Percentiles rank a stretch among this genome's conserved stretches.
Evolutionary conservation across 1,284 basidiomycete genomes (phyloP).

Genomic region (Fistulina hepatica): DNA sequence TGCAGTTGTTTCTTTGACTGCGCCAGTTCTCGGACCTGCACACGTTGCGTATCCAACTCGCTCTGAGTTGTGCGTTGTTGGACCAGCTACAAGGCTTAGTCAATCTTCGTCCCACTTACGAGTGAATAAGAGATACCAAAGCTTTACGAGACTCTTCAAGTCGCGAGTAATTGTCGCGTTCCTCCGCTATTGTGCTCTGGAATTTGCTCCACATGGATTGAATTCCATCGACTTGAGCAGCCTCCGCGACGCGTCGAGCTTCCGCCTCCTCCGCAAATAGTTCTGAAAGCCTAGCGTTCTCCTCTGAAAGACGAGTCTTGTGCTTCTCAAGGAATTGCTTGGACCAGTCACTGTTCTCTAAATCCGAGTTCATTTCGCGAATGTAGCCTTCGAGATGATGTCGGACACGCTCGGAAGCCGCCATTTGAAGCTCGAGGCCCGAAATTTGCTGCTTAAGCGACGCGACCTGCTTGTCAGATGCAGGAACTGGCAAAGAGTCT

Average conservation of each 20-base stretch:
- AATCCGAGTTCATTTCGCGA: conserved; percentile 50
- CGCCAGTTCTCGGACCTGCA: conserved; percentile 47
- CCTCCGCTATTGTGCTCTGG: conserved; percentile 48
- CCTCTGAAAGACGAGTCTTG: conserved; percentile 42
- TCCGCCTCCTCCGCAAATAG: conserved; percentile 56
- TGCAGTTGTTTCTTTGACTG: conserved; percentile 49
- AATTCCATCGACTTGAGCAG: conserved; percentile 51
- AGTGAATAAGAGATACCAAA: conserved; percentile 33
- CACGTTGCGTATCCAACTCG: conserved; percentile 53
- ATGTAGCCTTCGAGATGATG: conserved; percentile 55
- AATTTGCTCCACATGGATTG: conserved; percentile 63
- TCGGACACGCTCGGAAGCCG: conserved; percentile 55
- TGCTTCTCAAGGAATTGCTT: conserved; percentile 53
- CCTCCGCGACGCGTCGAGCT: conserved; percentile 47
- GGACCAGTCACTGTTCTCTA: conserved; percentile 56
- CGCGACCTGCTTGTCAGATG: conserved; percentile 37
- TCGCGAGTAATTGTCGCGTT: conserved; percentile 50
- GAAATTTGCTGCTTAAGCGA: conserved; percentile 57
- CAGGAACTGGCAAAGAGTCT: conserved; percentile 28
- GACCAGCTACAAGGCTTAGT: conserved; percentile 33
- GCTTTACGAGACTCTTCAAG: conserved; percentile 66
- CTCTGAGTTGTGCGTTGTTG: conserved; percentile 56
- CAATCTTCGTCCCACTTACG: conserved; percentile 5
- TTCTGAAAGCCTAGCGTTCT: conserved; percentile 46
- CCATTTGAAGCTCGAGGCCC: conserved; percentile 59